Conservation (phyloP, 257 asterid species). For the Thymus quinquecostatus region DNA sequence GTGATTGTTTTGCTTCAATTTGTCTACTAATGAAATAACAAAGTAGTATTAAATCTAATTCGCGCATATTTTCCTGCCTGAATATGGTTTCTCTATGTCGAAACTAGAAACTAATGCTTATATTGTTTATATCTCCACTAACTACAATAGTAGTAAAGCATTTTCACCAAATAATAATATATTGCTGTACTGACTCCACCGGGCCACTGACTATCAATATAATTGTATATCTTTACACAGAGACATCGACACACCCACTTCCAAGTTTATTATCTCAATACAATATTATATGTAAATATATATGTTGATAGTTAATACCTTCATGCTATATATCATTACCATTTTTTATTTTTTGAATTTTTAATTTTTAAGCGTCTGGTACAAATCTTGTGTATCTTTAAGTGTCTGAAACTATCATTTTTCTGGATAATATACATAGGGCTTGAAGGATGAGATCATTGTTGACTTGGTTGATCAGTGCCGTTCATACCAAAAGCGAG, state of each 20-base stretch:
- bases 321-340: not conserved
- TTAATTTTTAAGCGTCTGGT: not conserved
- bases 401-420: not conserved
- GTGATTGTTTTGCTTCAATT: slow-evolving; percentile 13
- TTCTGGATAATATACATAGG: slow-evolving; percentile 44
- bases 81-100: not conserved
- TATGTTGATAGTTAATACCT: not conserved
- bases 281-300: not conserved
- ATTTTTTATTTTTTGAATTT: not conserved
- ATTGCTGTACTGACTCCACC: not conserved
- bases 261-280: not conserved
- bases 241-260: not conserved
- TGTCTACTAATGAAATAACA: not conserved
- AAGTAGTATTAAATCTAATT: not conserved
- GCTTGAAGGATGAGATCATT: slow-evolving; percentile 83
- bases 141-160: not conserved
- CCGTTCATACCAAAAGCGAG: slow-evolving; percentile 84
- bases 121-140: not conserved
- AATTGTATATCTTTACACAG: not conserved
- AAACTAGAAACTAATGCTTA: not conserved
- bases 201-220: not conserved
- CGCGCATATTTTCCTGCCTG: not conserved
- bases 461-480: slow-evolving; percentile 96
- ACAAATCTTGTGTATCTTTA: too few species aligned
- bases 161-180: not conserved